These are phyloP conservation scores for Biscogniauxia sp. DNA, from an alignment of 2,329 filamentous ascomycete species.

Conservation along the genomic window DNA sequence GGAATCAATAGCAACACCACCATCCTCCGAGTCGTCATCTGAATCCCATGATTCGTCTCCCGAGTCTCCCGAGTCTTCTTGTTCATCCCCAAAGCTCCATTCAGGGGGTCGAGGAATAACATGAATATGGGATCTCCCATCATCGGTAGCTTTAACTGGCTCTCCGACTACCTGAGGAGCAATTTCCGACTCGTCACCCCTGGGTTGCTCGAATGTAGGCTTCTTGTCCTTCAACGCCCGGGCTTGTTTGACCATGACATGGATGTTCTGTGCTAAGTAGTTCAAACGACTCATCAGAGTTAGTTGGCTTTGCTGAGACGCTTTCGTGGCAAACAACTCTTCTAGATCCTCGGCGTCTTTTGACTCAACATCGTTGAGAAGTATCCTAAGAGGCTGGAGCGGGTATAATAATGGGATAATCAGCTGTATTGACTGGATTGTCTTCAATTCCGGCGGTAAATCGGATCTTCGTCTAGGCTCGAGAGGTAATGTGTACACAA, in stretches of 20 bases:
- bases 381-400: constrained; percentile 63
- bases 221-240: constrained; percentile 26
- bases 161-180: not conserved
- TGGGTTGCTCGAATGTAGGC: constrained; percentile 1
- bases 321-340: constrained; percentile 60
- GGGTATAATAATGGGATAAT: constrained; percentile 72
- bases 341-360: constrained; percentile 62
- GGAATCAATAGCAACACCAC: constrained; percentile 38
- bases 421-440: constrained; percentile 63
- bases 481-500: constrained; percentile 68
- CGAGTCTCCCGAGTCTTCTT: constrained; percentile 42
- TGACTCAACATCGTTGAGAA: constrained; percentile 62
- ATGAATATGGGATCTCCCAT: constrained; percentile 63
- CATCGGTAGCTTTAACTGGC: constrained; percentile 22
- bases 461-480: constrained; percentile 60
- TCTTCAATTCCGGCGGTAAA: constrained; percentile 59
- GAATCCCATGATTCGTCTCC: constrained; percentile 45
- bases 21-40: constrained; percentile 46
- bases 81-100: constrained; percentile 56
- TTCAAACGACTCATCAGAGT: constrained; percentile 73
- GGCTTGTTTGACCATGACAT: constrained; percentile 60
- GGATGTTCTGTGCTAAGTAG: constrained; percentile 69
- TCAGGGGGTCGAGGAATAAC: constrained; percentile 75
- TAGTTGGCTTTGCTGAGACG: constrained; percentile 54
- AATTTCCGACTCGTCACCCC: not conserved